Evolutionary conservation across 2,329 filamentous ascomycete species (phyloP).

Genomic region (Nannizziopsis arthrosporioides): DNA sequence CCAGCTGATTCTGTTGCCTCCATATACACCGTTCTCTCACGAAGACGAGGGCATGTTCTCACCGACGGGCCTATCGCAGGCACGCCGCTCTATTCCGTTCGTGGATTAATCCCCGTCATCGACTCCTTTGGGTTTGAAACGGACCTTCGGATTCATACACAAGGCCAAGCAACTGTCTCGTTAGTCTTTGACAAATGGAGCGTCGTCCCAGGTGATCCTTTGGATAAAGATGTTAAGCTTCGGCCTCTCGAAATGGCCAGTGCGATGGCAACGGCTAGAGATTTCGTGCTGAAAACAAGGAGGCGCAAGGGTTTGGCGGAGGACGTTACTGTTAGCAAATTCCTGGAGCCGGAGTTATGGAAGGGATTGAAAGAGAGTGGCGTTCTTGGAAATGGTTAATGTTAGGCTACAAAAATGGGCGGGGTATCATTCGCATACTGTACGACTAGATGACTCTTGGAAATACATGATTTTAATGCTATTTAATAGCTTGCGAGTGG

Average conservation of each 20-base stretch:
- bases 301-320: constrained; percentile 87
- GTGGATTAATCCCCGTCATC: constrained; percentile 85
- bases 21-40: constrained; percentile 82
- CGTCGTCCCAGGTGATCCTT: constrained; percentile 87
- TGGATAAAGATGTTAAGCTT: constrained; percentile 74
- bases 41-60: constrained; percentile 81
- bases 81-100: constrained; percentile 84
- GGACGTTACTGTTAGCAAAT: constrained; percentile 91
- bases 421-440: not conserved
- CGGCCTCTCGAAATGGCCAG: constrained; percentile 76
- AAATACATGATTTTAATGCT: not conserved
- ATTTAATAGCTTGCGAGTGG: too few species aligned
- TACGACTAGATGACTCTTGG: not conserved
- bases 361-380: constrained; percentile 78
- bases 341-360: constrained; percentile 89
- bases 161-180: constrained; percentile 80
- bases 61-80: constrained; percentile 90
- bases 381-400: constrained; percentile 52
- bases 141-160: constrained; percentile 87
- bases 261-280: constrained; percentile 78
- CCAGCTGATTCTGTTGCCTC: constrained; percentile 79
- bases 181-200: constrained; percentile 94
- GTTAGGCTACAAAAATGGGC: not conserved
- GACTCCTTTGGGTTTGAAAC: constrained; percentile 98
- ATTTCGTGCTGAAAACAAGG: constrained; percentile 94